Evolutionary conservation across 73 alveolate genomes (phyloP), one percentile per base, ranked within the genome.

Genomic region (Symbiodinium natans): DNA sequence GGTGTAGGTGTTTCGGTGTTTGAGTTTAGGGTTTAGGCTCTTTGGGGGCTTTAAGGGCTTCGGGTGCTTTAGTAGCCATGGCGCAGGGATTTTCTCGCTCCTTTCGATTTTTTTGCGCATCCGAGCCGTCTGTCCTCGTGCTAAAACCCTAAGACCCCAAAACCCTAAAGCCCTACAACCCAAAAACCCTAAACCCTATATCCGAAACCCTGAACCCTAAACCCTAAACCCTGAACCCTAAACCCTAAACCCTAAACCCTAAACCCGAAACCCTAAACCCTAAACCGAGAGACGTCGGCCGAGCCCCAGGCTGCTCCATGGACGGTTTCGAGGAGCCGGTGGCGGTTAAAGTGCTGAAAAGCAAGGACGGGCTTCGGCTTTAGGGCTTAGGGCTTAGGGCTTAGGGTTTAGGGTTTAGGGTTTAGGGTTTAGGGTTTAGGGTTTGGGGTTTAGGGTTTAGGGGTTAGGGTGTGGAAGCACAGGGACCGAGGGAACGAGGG

Each of bases 301-400:
- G 6, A 52, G 56, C 56, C 56, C 56, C 56, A 85, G 93, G 93
- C 4, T 85, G 93, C 48, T n/a, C 52, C 36, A 82, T 85, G 34
- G 27, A n/a, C 36, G 82, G 93, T 9, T 19, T 85, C 38, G 82
- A 85, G 46, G 93, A 48, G 39, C 82, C 52, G 19, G 93, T 85
- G 42, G 93, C 93, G 38, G 93, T 85, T 25, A 85, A 85, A 38
- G 93, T 85, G 33, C 31, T 85, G 93, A 85, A 48, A 31, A 31
- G 34, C 4, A 43, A 85, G 93, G 93, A 9, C 52, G 27, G 46
- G 68, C 68, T 4, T 4, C 68, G 68, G 68, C n/a, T 11, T 0
- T 5, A 52, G 68, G 68, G 68, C 21, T 2, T 52, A 6, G 17
- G 29, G 21, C 21, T 21, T 52, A 52, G n/a, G 68, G 25, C 21